phyloP scores from a whole-genome alignment of 495 filamentous ascomycete genomes.

The Achaetomiella virescens region DNA sequence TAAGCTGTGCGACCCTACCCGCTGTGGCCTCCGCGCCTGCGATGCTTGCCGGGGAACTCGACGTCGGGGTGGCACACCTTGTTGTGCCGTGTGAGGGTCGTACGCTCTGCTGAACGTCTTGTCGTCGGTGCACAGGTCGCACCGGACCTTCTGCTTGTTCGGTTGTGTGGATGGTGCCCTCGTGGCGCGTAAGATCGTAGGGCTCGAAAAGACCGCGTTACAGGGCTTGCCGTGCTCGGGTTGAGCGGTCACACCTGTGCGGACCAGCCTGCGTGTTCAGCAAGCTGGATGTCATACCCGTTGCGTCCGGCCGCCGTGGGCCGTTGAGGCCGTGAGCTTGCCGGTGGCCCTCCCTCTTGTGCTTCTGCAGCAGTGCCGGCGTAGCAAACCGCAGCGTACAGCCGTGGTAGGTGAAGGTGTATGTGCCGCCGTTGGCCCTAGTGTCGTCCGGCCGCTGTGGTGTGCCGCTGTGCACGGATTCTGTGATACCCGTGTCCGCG shows the following conservation, averaged over 20 bases:
- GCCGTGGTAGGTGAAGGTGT: conserved; percentile 91
- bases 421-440: conserved; percentile 74
- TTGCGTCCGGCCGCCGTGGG: conserved; percentile 15
- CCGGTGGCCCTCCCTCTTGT: conserved; percentile 91
- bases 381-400: conserved; percentile 86
- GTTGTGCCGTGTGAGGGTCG: conserved; percentile 85
- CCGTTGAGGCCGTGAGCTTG: conserved; percentile 44
- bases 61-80: conserved; percentile 83
- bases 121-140: conserved; percentile 90
- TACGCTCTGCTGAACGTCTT: conserved; percentile 94
- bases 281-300: conserved; percentile 22
- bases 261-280: conserved; percentile 30
- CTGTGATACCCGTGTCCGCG: conserved; percentile 30
- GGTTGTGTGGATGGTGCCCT: conserved; percentile 97
- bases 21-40: conserved; percentile 32
- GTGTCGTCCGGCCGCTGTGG: conserved; percentile 54
- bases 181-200: conserved; percentile 94
- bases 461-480: conserved; percentile 24
- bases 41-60: conserved; percentile 66
- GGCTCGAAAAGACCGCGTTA: conserved; percentile 93
- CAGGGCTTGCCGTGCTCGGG: conserved; percentile 92
- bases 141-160: conserved; percentile 91
- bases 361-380: conserved; percentile 79
- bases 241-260: conserved; percentile 68
- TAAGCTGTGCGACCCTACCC: background rate